Conservation (phyloP, 2,329 filamentous ascomycete genomes). For the Eutypa lata region DNA sequence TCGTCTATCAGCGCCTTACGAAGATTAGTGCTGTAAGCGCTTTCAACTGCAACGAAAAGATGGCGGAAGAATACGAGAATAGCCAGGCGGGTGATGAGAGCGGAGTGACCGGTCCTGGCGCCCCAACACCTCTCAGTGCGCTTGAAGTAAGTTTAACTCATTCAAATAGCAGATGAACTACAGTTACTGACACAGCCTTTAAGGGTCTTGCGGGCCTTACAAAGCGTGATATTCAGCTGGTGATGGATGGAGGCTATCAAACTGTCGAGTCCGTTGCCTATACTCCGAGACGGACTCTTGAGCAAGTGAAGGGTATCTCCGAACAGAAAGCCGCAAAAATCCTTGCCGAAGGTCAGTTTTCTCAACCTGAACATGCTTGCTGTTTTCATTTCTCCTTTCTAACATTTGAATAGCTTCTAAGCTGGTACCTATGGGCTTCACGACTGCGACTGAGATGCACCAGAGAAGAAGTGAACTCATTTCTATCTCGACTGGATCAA, state of each 20-base stretch:
- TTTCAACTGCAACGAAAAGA: slow-evolving; percentile 33
- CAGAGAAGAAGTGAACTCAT: slow-evolving; percentile 94
- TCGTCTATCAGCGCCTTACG: background rate
- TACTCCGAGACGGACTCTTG: slow-evolving; percentile 75
- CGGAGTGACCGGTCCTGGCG: slow-evolving; percentile 76
- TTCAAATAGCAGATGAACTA: background rate
- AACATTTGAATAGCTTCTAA: slow-evolving; percentile 67
- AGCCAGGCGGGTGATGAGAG: slow-evolving; percentile 65
- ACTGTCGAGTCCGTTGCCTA: slow-evolving; percentile 96
- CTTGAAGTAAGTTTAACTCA: slow-evolving; percentile 65
- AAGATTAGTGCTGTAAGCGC: background rate
- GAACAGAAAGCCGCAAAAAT: slow-evolving; percentile 95
- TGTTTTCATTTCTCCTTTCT: slow-evolving; percentile 9
- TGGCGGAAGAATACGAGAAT: slow-evolving; percentile 62
- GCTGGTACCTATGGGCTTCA: slow-evolving; percentile 97
- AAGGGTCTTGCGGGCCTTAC: slow-evolving; percentile 86
- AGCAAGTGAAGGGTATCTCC: slow-evolving; percentile 97
- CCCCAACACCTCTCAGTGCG: slow-evolving; percentile 82
- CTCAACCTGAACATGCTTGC: background rate
- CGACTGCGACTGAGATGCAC: slow-evolving; percentile 98
- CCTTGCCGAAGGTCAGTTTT: slow-evolving; percentile 74
- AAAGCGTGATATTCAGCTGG: slow-evolving; percentile 90
- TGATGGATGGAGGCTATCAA: slow-evolving; percentile 88
- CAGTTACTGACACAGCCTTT: too few relatives aligned
- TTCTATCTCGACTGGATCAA: slow-evolving; percentile 96